These are phyloP conservation scores for Penicillium capsulatum DNA, from an alignment of 2,329 filamentous ascomycete genomes.

Conservation along the genomic window DNA sequence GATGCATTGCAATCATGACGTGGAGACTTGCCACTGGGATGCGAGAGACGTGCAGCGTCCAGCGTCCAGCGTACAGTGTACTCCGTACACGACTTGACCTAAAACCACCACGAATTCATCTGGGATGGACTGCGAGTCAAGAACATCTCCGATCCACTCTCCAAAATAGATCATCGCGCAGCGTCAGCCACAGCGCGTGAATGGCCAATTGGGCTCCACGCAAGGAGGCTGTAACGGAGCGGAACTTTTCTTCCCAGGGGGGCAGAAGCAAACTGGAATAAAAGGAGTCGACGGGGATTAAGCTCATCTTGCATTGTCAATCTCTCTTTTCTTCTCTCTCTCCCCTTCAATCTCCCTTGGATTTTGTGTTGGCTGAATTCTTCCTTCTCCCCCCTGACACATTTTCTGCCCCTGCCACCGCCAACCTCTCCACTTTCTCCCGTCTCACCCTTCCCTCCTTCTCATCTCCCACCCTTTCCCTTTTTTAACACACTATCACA, in stretches of 20 bases:
- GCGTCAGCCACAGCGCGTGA: slow-evolving; percentile 8
- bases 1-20: slow-evolving; percentile 15
- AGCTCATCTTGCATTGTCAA: too few species aligned
- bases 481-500: slow-evolving; percentile 22
- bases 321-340: too few species aligned
- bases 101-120: too few species aligned
- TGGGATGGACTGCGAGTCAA: too few species aligned
- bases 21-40: slow-evolving; percentile 12
- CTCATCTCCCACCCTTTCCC: slow-evolving; percentile 10
- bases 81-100: too few species aligned
- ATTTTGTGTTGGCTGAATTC: too few species aligned
- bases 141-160: slow-evolving; percentile 6
- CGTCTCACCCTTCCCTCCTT: slow-evolving; percentile 23
- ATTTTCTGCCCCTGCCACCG: slow-evolving; percentile 12
- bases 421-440: slow-evolving; percentile 20
- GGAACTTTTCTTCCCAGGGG: background rate
- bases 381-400: too few species aligned
- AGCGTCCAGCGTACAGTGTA: too few species aligned
- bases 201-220: slow-evolving; percentile 1
- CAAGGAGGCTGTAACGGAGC: slow-evolving; percentile 8
- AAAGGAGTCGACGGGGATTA: too few species aligned
- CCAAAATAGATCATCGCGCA: slow-evolving; percentile 13
- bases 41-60: too few species aligned
- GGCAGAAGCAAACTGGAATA: background rate
- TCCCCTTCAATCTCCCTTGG: too few species aligned